phyloP scores from a whole-genome alignment of 305 asterid species.

The Petunia hybrid region DNA sequence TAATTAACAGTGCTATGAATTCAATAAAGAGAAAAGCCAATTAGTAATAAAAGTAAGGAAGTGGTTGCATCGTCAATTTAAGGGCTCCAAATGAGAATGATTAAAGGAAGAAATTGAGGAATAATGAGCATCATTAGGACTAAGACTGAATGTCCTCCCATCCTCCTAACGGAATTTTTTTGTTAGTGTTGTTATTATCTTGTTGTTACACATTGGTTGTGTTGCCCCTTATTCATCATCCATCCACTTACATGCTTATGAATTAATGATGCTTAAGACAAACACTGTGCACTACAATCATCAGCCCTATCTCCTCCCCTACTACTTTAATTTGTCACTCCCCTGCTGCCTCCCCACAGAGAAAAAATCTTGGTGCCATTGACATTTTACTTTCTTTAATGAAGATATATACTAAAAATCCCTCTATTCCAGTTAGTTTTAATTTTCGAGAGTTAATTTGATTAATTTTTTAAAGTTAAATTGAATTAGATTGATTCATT shows the following conservation, averaged over 20 bases:
- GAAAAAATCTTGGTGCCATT: background rate
- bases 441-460: too few species aligned
- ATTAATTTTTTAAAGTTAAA: too few species aligned
- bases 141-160: conserved; percentile 23
- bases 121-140: conserved; percentile 31
- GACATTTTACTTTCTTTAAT: background rate
- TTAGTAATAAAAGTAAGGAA: conserved; percentile 24
- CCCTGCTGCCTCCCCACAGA: too few species aligned
- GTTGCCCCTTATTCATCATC: conserved; percentile 15
- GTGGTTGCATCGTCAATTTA: conserved; percentile 51
- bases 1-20: background rate
- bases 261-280: background rate
- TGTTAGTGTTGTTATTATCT: conserved; percentile 34
- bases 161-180: conserved; percentile 40
- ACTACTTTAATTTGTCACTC: background rate
- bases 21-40: background rate
- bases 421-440: too few species aligned
- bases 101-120: conserved; percentile 34
- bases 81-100: conserved; percentile 38
- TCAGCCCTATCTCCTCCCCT: background rate
- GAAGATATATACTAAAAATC: background rate
- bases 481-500: too few species aligned
- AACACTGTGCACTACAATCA: background rate
- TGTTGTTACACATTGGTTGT: background rate
- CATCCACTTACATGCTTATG: conserved; percentile 5